Percentiles rank a stretch among this genome's conserved stretches.
Conservation (phyloP, 1,284 basidiomycete species). For the Tetrapyrgos nigripes region DNA sequence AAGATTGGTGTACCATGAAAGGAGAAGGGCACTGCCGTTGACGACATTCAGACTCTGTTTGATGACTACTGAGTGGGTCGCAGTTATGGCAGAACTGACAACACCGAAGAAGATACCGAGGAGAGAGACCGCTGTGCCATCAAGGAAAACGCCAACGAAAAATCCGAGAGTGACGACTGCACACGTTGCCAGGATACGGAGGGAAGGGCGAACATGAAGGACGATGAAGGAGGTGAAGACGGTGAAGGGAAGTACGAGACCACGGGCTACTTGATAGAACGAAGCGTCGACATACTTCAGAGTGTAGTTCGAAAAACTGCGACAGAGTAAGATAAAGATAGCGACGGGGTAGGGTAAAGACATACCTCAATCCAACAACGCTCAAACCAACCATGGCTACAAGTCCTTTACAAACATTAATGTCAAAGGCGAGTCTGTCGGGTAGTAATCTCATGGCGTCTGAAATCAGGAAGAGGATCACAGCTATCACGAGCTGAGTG, state of each 20-base stretch:
- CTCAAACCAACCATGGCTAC: slow-evolving; percentile 77
- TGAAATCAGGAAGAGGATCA: slow-evolving; percentile 71
- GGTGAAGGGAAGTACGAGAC: slow-evolving; percentile 86
- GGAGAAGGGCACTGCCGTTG: slow-evolving; percentile 76
- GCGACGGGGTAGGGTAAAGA: neutral
- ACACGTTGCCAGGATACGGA: slow-evolving; percentile 74
- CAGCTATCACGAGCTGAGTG: slow-evolving; percentile 80
- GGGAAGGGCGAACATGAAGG: slow-evolving; percentile 75
- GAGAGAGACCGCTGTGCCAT: slow-evolving; percentile 64
- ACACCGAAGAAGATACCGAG: slow-evolving; percentile 80
- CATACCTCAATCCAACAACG: slow-evolving; percentile 79
- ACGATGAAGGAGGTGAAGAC: slow-evolving; percentile 79
- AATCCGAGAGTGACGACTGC: slow-evolving; percentile 82
- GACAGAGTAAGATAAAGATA: neutral
- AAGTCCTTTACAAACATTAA: slow-evolving; percentile 71
- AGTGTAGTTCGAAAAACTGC: slow-evolving; percentile 88
- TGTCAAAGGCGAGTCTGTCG: slow-evolving; percentile 65
- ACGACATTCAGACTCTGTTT: slow-evolving; percentile 81
- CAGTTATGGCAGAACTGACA: slow-evolving; percentile 77
- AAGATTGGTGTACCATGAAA: slow-evolving; percentile 88
- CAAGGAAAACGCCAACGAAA: slow-evolving; percentile 85
- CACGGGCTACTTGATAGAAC: slow-evolving; percentile 91
- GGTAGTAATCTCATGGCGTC: slow-evolving; percentile 68
- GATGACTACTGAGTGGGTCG: slow-evolving; percentile 86
- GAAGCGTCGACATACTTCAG: slow-evolving; percentile 92